phyloP scores from a whole-genome alignment of 129 eudicot species.

The Erigeron canadensis region DNA sequence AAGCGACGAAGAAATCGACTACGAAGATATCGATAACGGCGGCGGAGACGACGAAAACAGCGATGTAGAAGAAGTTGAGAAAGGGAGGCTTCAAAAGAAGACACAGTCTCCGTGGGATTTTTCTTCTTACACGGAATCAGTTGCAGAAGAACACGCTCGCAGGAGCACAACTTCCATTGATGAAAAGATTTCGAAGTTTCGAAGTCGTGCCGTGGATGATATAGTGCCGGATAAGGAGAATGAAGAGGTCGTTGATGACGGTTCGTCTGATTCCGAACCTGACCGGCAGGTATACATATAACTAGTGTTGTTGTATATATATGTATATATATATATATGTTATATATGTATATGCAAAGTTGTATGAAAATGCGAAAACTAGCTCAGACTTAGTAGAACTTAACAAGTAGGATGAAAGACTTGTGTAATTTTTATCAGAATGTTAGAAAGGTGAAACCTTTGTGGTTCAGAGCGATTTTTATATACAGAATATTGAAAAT shows the following conservation, averaged over 20 bases:
- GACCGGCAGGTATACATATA: constrained; percentile 48
- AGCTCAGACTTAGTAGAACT: no score
- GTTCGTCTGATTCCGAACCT: constrained; percentile 53
- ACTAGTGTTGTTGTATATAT: not conserved
- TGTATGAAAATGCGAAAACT: no score
- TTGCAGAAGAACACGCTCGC: constrained; percentile 80
- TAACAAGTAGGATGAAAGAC: no score
- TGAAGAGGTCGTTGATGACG: constrained; percentile 30
- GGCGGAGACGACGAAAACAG: constrained; percentile 30
- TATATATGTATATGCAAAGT: no score
- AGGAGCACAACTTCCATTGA: constrained; percentile 89
- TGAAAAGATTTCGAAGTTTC: constrained; percentile 60
- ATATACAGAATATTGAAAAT: no score
- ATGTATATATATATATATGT: no score
- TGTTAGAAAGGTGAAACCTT: no score
- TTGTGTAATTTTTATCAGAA: no score
- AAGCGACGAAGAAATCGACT: constrained; percentile 79
- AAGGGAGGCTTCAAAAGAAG: constrained; percentile 29
- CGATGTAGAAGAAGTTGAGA: constrained; percentile 33
- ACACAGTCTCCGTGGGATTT: constrained; percentile 96
- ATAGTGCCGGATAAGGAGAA: constrained; percentile 1
- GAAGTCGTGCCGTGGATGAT: not conserved
- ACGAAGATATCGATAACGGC: constrained; percentile 27
- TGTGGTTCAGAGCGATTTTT: no score
- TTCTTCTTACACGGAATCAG: constrained; percentile 74